These are phyloP conservation scores for Meira miltonrushii DNA, from an alignment of 1,284 basidiomycete genomes.

Conservation along the genomic window DNA sequence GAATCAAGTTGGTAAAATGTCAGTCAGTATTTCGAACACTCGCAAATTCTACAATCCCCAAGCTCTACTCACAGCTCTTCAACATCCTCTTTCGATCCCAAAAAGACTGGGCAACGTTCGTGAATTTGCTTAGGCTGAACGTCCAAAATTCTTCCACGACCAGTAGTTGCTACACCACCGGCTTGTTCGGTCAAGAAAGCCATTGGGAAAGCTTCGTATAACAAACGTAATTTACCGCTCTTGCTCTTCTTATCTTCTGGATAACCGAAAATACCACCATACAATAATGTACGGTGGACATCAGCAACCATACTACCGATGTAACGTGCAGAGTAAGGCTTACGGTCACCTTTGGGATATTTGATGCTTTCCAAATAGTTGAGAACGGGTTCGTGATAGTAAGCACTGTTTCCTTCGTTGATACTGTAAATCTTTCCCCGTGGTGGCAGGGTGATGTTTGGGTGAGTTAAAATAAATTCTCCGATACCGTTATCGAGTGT, in stretches of 20 bases:
- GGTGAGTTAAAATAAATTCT: slow-evolving; percentile 98
- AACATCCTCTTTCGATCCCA: slow-evolving; percentile 92
- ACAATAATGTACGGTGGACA: slow-evolving; percentile 90
- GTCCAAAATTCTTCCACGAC: slow-evolving; percentile 84
- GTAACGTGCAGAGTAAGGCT: slow-evolving; percentile 64
- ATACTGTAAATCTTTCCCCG: slow-evolving; percentile 99
- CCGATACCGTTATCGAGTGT: slow-evolving; percentile 81
- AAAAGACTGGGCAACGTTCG: slow-evolving; percentile 85
- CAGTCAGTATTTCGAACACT: background rate
- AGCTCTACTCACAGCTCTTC: slow-evolving; percentile 59
- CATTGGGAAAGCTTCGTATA: slow-evolving; percentile 99
- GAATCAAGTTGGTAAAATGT: background rate
- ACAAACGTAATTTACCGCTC: slow-evolving; percentile 83
- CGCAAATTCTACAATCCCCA: background rate
- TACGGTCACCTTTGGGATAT: slow-evolving; percentile 55
- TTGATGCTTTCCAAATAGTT: slow-evolving; percentile 95
- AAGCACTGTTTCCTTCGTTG: slow-evolving; percentile 96
- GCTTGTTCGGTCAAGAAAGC: slow-evolving; percentile 92
- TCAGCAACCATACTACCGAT: slow-evolving; percentile 98
- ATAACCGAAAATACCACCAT: slow-evolving; percentile 98
- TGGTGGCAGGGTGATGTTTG: slow-evolving; percentile 84
- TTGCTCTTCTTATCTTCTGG: slow-evolving; percentile 97
- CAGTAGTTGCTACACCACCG: slow-evolving; percentile 92
- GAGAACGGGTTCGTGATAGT: slow-evolving; percentile 67
- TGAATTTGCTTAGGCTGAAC: slow-evolving; percentile 84